phyloP scores from a whole-genome alignment of 108 stramenopile species.

The Pseudonitzschia pungens region DNA sequence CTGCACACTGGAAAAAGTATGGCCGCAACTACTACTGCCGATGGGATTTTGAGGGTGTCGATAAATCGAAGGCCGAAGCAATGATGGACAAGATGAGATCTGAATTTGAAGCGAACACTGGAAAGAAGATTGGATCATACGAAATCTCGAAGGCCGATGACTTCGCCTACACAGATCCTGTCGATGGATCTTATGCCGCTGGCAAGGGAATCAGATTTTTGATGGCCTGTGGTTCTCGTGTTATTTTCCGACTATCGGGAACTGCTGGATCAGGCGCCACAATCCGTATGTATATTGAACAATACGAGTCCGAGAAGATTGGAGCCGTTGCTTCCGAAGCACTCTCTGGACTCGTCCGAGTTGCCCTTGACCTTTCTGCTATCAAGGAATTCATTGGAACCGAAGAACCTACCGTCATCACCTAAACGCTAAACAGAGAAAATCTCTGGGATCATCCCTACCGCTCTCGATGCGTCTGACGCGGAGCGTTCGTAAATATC shows the following conservation, averaged over 20 bases:
- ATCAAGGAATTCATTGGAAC: slow-evolving; percentile 92
- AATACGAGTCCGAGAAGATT: slow-evolving; percentile 91
- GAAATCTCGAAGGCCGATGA: slow-evolving; percentile 92
- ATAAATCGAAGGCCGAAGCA: slow-evolving; percentile 72
- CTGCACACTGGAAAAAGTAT: slow-evolving; percentile 92
- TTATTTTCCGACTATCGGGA: slow-evolving; percentile 98
- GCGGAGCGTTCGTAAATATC: no score
- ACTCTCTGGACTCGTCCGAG: slow-evolving; percentile 79
- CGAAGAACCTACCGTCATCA: slow-evolving; percentile 98
- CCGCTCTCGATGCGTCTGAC: background rate
- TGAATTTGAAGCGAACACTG: slow-evolving; percentile 63
- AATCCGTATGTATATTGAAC: slow-evolving; percentile 99
- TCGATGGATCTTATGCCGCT: slow-evolving; percentile 90
- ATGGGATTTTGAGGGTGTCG: slow-evolving; percentile 98
- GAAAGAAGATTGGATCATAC: slow-evolving; percentile 74
- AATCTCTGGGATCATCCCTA: background rate
- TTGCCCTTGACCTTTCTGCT: slow-evolving; percentile 88
- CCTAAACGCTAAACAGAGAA: slow-evolving; percentile 52
- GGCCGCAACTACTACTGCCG: slow-evolving; percentile 99
- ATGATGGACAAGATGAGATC: slow-evolving; percentile 97
- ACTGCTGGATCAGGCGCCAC: slow-evolving; percentile 99
- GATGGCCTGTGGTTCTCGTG: slow-evolving; percentile 93
- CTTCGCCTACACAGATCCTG: slow-evolving; percentile 96
- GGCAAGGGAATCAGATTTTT: slow-evolving; percentile 96
- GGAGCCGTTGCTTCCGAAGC: slow-evolving; percentile 73